Conservation (phyloP, 176 grass and related monocot genomes). For the Zea mays region Zm-B73-REFERENCE-NAM-5.0 NC_050103.1:14667001-14667500, state of each 20-base stretch:
- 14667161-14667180: conserved; percentile 52
- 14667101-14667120: too few relatives aligned
- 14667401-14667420: neutral
- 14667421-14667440: conserved; percentile 12
- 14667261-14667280: conserved; percentile 50
- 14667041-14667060: too few relatives aligned
- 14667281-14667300: conserved; percentile 56
- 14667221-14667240: conserved; percentile 28
- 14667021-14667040: too few relatives aligned
- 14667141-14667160: neutral
- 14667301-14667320: conserved; percentile 68
- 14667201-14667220: conserved; percentile 28
- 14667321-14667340: too few relatives aligned
- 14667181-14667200: neutral
- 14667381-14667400: conserved; percentile 29
- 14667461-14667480: neutral
- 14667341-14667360: too few relatives aligned
- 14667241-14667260: conserved; percentile 43
- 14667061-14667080: too few relatives aligned
- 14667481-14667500: neutral
- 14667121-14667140: too few relatives aligned
- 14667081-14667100: too few relatives aligned
- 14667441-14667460: neutral
- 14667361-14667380: conserved; percentile 2
- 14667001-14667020: too few relatives aligned